Evolutionary conservation across 2,329 filamentous ascomycete species (phyloP).

Genomic region (Phaeomoniella chlamydospora): DNA sequence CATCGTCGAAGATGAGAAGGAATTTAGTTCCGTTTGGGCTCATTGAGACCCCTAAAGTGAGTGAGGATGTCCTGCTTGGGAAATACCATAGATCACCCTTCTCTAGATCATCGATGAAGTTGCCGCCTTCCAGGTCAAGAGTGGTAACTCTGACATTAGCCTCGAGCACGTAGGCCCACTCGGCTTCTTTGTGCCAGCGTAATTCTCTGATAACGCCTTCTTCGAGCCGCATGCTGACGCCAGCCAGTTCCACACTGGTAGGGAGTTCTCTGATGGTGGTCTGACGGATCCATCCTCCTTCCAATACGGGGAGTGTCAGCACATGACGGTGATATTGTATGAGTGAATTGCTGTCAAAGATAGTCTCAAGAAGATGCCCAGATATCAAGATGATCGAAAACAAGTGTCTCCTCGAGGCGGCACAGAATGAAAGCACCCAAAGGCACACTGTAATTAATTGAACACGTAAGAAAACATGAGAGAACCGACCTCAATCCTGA

Average conservation of each 20-base stretch:
- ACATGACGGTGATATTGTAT: too few species aligned
- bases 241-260: constrained; percentile 48
- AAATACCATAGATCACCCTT: constrained; percentile 75
- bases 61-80: constrained; percentile 62
- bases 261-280: constrained; percentile 30
- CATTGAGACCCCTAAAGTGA: constrained; percentile 59
- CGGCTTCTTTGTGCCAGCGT: constrained; percentile 69
- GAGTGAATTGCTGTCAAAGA: neutral
- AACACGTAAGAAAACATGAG: constrained; percentile 29
- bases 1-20: constrained; percentile 47
- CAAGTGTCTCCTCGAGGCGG: too few species aligned
- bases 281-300: constrained; percentile 64
- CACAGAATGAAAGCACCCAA: too few species aligned
- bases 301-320: constrained; percentile 35
- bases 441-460: too few species aligned
- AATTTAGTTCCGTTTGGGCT: constrained; percentile 52
- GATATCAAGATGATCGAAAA: too few species aligned
- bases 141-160: constrained; percentile 58
- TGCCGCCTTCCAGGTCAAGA: constrained; percentile 60
- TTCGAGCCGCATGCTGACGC: constrained; percentile 66
- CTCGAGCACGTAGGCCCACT: constrained; percentile 63
- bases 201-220: constrained; percentile 60
- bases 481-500: constrained; percentile 42
- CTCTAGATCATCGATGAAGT: constrained; percentile 61
- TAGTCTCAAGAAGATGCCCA: too few species aligned